Evolutionary conservation across 1,284 basidiomycete genomes (phyloP).

Genomic region (Anthracocystis walkeri): DNA sequence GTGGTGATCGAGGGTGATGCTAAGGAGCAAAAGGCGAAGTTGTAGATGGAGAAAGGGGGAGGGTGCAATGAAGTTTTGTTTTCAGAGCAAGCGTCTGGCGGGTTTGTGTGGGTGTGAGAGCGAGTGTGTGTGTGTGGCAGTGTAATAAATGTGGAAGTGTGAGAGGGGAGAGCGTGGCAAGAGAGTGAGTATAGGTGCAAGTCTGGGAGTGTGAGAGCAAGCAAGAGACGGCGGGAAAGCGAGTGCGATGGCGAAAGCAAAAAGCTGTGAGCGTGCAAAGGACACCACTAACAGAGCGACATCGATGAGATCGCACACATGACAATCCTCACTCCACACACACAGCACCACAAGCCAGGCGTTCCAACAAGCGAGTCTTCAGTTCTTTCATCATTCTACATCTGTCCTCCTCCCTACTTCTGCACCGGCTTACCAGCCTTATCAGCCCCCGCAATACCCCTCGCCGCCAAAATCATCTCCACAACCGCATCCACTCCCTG

Average conservation of each 20-base stretch:
- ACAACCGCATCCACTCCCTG: constrained; percentile 86
- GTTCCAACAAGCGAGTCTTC: too few relatives aligned
- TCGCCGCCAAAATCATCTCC: constrained; percentile 85
- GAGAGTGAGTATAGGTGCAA: too few relatives aligned
- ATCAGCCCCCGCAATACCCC: constrained; percentile 75
- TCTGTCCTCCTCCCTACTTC: background rate
- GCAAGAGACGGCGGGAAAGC: too few relatives aligned
- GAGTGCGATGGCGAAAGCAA: too few relatives aligned
- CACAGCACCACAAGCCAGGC: too few relatives aligned
- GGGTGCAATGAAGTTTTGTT: background rate
- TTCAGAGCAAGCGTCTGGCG: background rate
- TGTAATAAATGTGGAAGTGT: too few relatives aligned
- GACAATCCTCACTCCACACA: too few relatives aligned
- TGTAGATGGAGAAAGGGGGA: constrained; percentile 2
- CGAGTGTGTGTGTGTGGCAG: background rate
- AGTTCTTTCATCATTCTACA: background rate
- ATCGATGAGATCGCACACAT: too few relatives aligned
- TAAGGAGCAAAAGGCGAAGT: constrained; percentile 1
- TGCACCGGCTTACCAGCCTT: constrained; percentile 42
- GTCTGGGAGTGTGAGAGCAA: too few relatives aligned
- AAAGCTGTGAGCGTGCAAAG: too few relatives aligned
- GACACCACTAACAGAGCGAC: too few relatives aligned
- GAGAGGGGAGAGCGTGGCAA: too few relatives aligned
- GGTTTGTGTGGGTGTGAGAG: background rate
- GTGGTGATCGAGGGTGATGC: constrained; percentile 26